Base-by-base conservation (phyloP, 164 flowering plant species). In the Pachysandra terminalis region DNA sequence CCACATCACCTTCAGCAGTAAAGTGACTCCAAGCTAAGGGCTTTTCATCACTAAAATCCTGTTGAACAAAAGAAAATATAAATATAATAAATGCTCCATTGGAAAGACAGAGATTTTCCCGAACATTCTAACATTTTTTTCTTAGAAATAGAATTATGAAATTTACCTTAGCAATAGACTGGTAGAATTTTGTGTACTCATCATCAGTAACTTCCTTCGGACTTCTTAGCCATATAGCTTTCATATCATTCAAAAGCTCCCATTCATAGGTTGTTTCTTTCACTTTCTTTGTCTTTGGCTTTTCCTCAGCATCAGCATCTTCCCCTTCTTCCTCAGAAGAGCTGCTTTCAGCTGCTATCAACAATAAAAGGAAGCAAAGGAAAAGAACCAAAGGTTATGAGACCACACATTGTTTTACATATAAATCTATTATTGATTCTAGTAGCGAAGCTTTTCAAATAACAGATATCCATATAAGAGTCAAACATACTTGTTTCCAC, bases 121-220 rank as follows among this genome's bases (percentile, higher is more conserved):
- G 24, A 45, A 32, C n/a, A 35, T 56, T 15, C 6, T 51, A 57
- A 2, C 14, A 53, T 0, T 26, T 35, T 27, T 19, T 6, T 25
- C n/a, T 8, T 13, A 59, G 8, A 9, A 14, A 57, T 0, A 45
- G 65, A 51, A 26, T 19, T 22, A 4, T 19, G 23, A 10, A 69
- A 60, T 53, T 65, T 70, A 90, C 98, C 97, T 95, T 95, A 10
- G 97, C 93, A 49, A 95, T 76, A 67, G 97, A 80, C 68, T 84
- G 91, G 69, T 92, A 95, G 81, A 95, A 92, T 68, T 91, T 92
- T 4, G 84, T 80, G 78, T 95, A 95, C 71, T 95, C 98, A 75
- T 95, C 98, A 14, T 95, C 97, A 4, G 97, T 89, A 72, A 95
- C 97, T 74, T 95, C 97, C 83, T 89, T 95, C 56, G 98, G 97